Evolutionary conservation across 78 protist genomes (phyloP).

Genomic region (Salpingoeca rosetta): DNA sequence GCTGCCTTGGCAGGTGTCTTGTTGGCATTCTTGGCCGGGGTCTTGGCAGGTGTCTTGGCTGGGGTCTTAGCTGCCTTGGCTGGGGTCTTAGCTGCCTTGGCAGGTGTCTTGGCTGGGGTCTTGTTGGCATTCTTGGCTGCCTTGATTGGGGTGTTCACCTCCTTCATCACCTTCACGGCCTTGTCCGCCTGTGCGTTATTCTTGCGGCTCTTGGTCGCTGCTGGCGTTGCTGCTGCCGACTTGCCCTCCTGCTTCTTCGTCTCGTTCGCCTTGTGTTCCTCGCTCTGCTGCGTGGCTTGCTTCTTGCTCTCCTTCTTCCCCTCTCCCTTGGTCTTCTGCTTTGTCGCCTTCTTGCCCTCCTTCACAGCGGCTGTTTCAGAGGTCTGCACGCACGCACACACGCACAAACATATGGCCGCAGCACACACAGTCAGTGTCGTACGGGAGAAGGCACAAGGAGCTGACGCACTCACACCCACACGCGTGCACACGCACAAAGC

Average conservation of each 20-base stretch:
- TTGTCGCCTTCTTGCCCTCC: background rate
- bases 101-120: too few species aligned
- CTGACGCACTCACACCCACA: too few species aligned
- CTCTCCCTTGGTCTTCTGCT: too few species aligned
- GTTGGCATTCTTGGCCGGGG: background rate
- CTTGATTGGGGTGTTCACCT: constrained; percentile 6
- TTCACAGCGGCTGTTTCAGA: background rate
- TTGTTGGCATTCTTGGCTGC: too few species aligned
- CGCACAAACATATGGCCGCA: too few species aligned
- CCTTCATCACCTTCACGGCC: background rate
- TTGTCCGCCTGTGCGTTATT: background rate
- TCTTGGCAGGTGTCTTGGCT: background rate
- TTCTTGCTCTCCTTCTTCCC: too few species aligned
- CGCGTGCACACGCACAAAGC: too few species aligned
- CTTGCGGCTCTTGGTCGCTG: background rate
- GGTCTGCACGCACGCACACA: too few species aligned
- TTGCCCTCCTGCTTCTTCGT: background rate
- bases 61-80: background rate
- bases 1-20: background rate
- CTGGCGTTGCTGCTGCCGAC: background rate
- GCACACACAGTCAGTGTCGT: background rate
- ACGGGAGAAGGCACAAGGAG: too few species aligned
- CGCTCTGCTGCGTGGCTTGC: background rate
- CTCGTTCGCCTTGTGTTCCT: background rate
- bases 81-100: too few species aligned